These are phyloP conservation scores for Straminergon stramineum DNA, from an alignment of 225 moss, liverwort and hornwort species.

Conservation along the genomic window DNA sequence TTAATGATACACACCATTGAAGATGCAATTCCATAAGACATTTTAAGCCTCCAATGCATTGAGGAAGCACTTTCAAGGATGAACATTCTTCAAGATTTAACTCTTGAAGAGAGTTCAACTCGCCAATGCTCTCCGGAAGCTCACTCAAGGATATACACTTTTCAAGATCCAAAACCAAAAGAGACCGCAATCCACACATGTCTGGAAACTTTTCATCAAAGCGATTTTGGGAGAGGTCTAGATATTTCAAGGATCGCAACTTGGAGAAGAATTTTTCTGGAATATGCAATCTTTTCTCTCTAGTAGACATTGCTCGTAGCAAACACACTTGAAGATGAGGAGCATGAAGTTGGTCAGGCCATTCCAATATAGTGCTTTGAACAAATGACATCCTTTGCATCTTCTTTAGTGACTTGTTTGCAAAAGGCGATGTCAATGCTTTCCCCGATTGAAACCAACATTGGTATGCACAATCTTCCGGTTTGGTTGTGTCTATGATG, in stretches of 20 bases:
- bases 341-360: neutral
- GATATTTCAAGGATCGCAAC: neutral
- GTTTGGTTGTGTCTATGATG: neutral
- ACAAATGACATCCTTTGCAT: neutral
- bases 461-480: neutral
- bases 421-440: neutral
- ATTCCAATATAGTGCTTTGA: neutral
- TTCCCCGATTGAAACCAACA: neutral
- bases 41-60: too few species aligned
- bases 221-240: fast-evolving
- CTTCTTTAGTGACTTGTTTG: fast-evolving
- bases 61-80: too few species aligned
- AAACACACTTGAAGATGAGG: neutral
- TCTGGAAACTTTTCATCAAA: neutral
- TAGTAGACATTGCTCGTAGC: fast-evolving
- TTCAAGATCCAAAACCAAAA: neutral
- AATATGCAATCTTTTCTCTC: fast-evolving
- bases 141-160: too few species aligned
- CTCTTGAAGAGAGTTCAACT: too few species aligned
- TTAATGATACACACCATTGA: too few species aligned
- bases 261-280: neutral
- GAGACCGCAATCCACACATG: neutral
- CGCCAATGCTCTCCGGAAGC: too few species aligned
- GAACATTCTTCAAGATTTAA: too few species aligned
- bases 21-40: too few species aligned